A percentile compares a stretch with the other conserved stretches of the same genome.
phyloP scores from a whole-genome alignment of 2,329 filamentous ascomycete species.

The Cladorrhinum sp. region DNA sequence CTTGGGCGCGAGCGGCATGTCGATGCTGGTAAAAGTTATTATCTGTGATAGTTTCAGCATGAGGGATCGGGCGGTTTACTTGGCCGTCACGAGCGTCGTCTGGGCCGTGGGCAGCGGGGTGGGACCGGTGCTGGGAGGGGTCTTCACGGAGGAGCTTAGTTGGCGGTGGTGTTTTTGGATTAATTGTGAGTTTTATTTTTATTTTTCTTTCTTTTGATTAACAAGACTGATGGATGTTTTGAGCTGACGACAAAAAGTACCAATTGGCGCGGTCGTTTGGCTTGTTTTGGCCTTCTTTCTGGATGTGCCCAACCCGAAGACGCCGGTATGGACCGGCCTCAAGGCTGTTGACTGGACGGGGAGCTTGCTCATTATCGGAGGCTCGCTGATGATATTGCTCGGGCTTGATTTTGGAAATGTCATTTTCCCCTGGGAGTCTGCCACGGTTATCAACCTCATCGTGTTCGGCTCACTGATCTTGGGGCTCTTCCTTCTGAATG shows the following conservation, averaged over 20 bases:
- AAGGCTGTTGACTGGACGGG: slow-evolving; percentile 61
- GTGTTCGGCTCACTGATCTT: slow-evolving; percentile 67
- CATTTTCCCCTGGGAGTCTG: slow-evolving; percentile 69
- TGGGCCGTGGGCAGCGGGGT: slow-evolving; percentile 66
- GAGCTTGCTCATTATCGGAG: slow-evolving; percentile 63
- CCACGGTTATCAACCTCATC: slow-evolving; percentile 73
- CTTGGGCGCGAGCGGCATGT: slow-evolving; percentile 53
- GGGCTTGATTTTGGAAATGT: slow-evolving; percentile 83
- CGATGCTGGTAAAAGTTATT: slow-evolving; percentile 59
- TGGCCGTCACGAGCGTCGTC: slow-evolving; percentile 50
- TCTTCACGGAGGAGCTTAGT: slow-evolving; percentile 54
- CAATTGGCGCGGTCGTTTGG: slow-evolving; percentile 42
- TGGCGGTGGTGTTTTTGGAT: slow-evolving; percentile 72
- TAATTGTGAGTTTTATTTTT: slow-evolving; percentile 41
- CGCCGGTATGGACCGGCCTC: slow-evolving; percentile 59
- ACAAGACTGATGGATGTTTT: not conserved
- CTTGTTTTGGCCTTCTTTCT: slow-evolving; percentile 58
- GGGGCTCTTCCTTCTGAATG: slow-evolving; percentile 66
- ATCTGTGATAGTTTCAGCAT: slow-evolving; percentile 56
- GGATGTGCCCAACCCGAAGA: slow-evolving; percentile 66
- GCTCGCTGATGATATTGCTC: slow-evolving; percentile 80
- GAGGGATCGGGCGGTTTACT: slow-evolving; percentile 50
- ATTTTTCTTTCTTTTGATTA: not conserved
- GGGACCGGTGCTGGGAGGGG: slow-evolving; percentile 66
- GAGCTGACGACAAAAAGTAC: slow-evolving; percentile 25